These are phyloP conservation scores for Cadophora malorum DNA, from an alignment of 2,329 filamentous ascomycete species.

Conservation along the genomic window DNA sequence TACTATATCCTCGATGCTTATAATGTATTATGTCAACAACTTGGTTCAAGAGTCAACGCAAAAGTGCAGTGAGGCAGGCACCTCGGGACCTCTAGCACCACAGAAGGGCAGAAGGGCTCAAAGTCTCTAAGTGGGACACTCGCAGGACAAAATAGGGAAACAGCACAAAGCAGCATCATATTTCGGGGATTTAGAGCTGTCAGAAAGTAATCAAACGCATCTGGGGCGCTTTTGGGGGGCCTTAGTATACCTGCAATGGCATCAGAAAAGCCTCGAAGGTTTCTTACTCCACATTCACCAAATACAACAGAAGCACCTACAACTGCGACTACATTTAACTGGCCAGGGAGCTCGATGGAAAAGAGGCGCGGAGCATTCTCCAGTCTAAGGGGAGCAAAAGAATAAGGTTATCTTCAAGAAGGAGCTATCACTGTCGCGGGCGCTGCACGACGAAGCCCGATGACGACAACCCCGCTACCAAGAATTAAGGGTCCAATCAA, in stretches of 20 bases:
- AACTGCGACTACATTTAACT: background rate
- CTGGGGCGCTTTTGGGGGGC: background rate
- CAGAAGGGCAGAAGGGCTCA: background rate
- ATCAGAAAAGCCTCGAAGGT: background rate
- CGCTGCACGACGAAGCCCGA: background rate
- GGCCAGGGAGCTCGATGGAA: background rate
- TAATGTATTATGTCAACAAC: background rate
- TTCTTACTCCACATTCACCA: background rate
- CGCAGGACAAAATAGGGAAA: background rate
- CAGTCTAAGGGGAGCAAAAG: background rate
- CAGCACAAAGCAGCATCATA: background rate
- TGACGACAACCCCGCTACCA: conserved; percentile 10
- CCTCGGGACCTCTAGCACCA: background rate
- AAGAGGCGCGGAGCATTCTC: background rate
- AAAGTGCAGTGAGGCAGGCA: background rate
- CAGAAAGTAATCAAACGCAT: background rate
- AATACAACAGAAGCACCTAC: background rate
- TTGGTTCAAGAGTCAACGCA: background rate
- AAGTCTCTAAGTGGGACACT: background rate
- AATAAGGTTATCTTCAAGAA: conserved; percentile 2
- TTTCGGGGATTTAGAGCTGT: background rate
- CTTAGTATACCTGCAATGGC: background rate
- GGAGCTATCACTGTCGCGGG: conserved; percentile 2
- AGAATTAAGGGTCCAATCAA: conserved; percentile 1
- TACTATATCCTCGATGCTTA: no score